Base-by-base conservation (phyloP, 2,329 filamentous ascomycete genomes). In the Colletotrichum sp. region DNA sequence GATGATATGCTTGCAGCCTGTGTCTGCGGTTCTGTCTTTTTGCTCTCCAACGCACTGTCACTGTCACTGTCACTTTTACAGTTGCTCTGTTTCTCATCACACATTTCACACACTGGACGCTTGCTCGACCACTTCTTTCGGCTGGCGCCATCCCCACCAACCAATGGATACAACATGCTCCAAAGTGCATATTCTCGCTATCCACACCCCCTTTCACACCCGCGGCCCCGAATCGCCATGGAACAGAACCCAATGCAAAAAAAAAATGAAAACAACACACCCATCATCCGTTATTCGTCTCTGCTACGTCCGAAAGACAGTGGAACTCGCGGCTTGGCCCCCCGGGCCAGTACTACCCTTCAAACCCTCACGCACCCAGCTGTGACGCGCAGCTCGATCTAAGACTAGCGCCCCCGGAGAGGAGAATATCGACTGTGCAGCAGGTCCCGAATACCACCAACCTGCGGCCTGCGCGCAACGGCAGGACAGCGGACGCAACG, bases 311-410 rank as follows among this genome's bases (percentile, higher is more conserved):
- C 73, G 73, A 39, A 73, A 76, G 73, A 73, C 73, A 65, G 73
- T 73, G 70, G 73, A 49, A 57, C 73, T 76, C 57, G 59, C 70
- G 39, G 64, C 70, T 65, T 36, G 73, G 57, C 69, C 68, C 68
- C 62, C 34, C 28, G 36, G 28, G 68, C 71, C 59, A 59, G 13
- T 59, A 16, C 21, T 59, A 59, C 55, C 21, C 55, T 26, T 39
- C 68, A 68, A 70, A 21, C 72, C 64, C 63, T 73, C 44, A 72
- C 69, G 69, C 73, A 73, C 64, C 44, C 64, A 64, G 70, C 59
- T 68, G 70, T 76, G 73, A 76, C 73, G 73, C 73, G 73, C 73
- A 76, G 73, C 64, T 76, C 70, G 73, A 76, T 76, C 70, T 73
- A 64, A 76, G 70, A 73, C 73, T 73, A 76, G 73, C 70, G 64